Evolutionary conservation across 1,139 yeast genomes (phyloP), one percentile per base, ranked within the genome.

Genomic region (Suhomyces kunorum): DNA sequence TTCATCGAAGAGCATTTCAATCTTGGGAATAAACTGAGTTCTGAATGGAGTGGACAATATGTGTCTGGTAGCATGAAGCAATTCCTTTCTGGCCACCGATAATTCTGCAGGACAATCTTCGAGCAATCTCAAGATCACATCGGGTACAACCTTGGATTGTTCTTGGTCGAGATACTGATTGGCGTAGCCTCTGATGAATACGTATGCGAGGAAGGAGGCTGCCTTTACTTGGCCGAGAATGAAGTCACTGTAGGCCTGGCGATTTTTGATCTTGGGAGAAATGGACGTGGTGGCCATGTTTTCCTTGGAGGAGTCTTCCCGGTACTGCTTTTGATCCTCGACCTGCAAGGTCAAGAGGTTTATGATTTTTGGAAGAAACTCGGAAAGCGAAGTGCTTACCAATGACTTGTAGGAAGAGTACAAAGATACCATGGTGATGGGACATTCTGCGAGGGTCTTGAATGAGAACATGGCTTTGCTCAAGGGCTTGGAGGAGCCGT

Each of bases 81-180:
- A 68, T 62, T 94, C 99, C 58, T 92, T 89, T 54, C 98, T 73
- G 0, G 97, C 96, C 5, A 90, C 83, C 2, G 96, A 86, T 36
- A 89, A 70, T 59, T 92, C 98, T n/a, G 95, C 84, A 4, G 99
- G 98, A 58, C 98, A 92, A 59, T 94, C 98, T 60, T 89, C 96
- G 33, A 94, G 68, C 33, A 94, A 68, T 49, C 98, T 71, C 44
- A 92, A 78, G 22, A 92, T 87, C 37, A 90, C 79, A 47, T 87
- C 95, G 0, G 99, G 98, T 5, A 94, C 88, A 17, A 75, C 68
- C 40, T 73, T 71, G 23, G 83, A 78, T 45, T 87, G 88, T 45
- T 80, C 81, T 11, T 74, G 73, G 38, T 78, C 74, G 50, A 92
- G 64, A 39, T 76, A 72, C 35, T 81, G 81, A 24, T 80, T 76